Evolutionary conservation across 148 eudicot genomes (phyloP), one percentile per base, ranked within the genome.

Genomic region (Silene conica): DNA sequence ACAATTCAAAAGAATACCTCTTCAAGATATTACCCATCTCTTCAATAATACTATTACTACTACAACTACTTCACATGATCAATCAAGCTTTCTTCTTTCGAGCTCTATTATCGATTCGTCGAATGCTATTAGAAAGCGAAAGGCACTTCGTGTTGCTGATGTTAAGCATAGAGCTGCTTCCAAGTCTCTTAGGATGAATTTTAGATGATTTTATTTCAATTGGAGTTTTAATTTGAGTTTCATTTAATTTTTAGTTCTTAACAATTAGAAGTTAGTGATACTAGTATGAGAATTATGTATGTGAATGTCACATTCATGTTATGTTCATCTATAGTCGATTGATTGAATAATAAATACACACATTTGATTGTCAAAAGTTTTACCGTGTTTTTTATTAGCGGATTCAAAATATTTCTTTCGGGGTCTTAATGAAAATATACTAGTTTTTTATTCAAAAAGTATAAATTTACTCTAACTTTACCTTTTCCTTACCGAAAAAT

Each of bases 21-120:
- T 79, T 63, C 65, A 63, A 68, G 81, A 79, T 5, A 79, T 79
- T 7, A 79, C 81, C 43, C 73, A 74, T n/a, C 77, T 74, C 64
- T 74, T 73, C 22, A 43, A 54, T 3, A 12, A 13, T 50, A 50
- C 14, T 13, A 13, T 3, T 50, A 50, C 18, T 13, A 12, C 55
- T 50, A 50, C 18, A 1, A 12, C 55, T 50, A 6, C 31, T 60
- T 69, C 77, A 52, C 18, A 18, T 0, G 15, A 23, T 76, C 50
- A 34, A 31, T 20, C 69, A 13, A 63, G 10, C 22, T 60, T 7
- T 0, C 34, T 5, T 23, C 2, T 23, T 45, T 69, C 28, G 3
- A 41, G 59, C 48, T 26, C 66, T 38, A 15, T 50, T 11, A 18
- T 22, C 11, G 65, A 61, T 57, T 41, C 45, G 54, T 16, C 57